These are phyloP conservation scores for Ganoderma leucocontextum DNA, from an alignment of 1,284 basidiomycete genomes.

Conservation along the genomic window DNA sequence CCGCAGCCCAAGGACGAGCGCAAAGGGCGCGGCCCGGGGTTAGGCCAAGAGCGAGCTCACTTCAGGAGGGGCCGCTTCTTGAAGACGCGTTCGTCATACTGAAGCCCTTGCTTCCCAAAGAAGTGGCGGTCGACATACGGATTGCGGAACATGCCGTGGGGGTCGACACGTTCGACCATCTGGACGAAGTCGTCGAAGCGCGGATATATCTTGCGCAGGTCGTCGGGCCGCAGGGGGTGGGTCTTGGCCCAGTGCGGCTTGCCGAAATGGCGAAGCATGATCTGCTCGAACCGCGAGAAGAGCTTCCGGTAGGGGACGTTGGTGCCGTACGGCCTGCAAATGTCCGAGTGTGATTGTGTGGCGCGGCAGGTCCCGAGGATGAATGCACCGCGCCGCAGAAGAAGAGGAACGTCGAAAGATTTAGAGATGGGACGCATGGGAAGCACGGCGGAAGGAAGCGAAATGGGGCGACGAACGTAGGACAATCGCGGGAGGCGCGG, in stretches of 20 bases:
- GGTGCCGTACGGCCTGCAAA: constrained; percentile 84
- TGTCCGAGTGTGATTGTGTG: not conserved
- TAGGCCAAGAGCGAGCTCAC: constrained; percentile 12
- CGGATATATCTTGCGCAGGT: constrained; percentile 80
- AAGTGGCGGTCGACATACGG: constrained; percentile 83
- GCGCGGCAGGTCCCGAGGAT: not conserved
- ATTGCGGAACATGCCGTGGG: constrained; percentile 82
- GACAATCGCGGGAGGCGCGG: constrained; percentile 2
- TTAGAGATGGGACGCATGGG: constrained; percentile 5
- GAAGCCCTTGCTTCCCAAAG: constrained; percentile 57
- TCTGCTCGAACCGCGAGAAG: constrained; percentile 83
- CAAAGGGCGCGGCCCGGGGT: not conserved
- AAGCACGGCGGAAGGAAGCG: constrained; percentile 4
- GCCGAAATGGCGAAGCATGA: constrained; percentile 79
- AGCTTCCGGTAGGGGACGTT: constrained; percentile 88
- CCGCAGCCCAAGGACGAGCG: not conserved
- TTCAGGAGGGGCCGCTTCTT: constrained; percentile 45
- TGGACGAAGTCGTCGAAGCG: constrained; percentile 83
- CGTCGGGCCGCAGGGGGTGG: constrained; percentile 77
- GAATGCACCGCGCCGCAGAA: not conserved
- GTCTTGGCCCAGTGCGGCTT: constrained; percentile 98
- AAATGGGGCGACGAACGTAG: constrained; percentile 2
- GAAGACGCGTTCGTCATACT: constrained; percentile 62
- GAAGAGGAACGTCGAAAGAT: not conserved
- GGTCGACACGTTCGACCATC: constrained; percentile 81